Conservation (phyloP, 768 basidiomycete genomes). For the Hebeloma cylindrosporum region DNA sequence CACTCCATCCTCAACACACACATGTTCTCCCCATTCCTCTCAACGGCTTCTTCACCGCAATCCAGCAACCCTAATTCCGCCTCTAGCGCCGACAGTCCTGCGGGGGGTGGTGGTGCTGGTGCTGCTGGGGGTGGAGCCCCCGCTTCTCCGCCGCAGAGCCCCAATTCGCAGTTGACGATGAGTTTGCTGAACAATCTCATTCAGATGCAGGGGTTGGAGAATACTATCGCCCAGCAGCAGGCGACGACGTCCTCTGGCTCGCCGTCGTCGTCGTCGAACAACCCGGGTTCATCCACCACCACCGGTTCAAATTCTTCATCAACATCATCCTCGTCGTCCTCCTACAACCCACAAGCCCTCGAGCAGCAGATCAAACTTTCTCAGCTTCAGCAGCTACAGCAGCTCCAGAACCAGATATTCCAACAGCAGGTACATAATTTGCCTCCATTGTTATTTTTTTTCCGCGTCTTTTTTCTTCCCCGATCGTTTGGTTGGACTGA, state of each 20-base stretch:
- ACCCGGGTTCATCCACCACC: neutral
- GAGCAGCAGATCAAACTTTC: constrained; percentile 80
- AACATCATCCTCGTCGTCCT: constrained; percentile 2
- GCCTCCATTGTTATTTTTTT: constrained; percentile 22
- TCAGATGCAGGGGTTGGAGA: constrained; percentile 47
- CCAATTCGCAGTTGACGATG: constrained; percentile 42
- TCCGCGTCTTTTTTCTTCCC: constrained; percentile 7
- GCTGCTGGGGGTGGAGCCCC: neutral
- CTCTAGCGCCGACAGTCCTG: neutral
- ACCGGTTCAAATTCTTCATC: constrained; percentile 1
- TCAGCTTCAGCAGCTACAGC: constrained; percentile 75
- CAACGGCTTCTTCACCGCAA: neutral
- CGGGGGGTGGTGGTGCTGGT: neutral
- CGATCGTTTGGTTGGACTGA: constrained; percentile 11
- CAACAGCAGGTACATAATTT: constrained; percentile 90
- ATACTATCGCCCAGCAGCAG: constrained; percentile 22
- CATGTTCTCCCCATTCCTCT: constrained; percentile 6
- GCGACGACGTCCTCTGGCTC: constrained; percentile 6
- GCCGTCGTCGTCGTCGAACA: constrained; percentile 4
- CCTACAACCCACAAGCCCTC: constrained; percentile 43
- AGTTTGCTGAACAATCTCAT: constrained; percentile 55
- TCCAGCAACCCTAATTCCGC: too few species aligned
- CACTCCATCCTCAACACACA: neutral
- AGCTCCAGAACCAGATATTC: constrained; percentile 81
- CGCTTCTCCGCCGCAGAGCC: constrained; percentile 19